Percentiles rank a stretch among this genome's conserved stretches.
Evolutionary conservation across 345 rosid species (phyloP).

Genomic region (Carallia pectinifolia): DNA sequence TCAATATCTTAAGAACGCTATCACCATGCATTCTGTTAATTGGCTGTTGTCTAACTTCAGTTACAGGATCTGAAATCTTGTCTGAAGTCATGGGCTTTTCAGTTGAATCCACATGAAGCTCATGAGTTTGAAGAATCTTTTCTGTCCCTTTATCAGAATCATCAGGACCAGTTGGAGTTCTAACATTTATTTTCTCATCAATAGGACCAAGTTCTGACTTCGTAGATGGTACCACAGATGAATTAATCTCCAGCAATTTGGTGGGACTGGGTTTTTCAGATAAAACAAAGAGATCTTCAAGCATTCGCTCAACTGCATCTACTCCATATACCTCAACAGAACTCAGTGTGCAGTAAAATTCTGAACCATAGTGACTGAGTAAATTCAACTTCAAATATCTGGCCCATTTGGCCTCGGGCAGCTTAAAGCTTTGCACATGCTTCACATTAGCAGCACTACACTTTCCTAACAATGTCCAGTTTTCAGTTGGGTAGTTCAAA

Average conservation of each 20-base stretch:
- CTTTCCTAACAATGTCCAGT: conserved; percentile 58
- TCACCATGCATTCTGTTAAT: conserved; percentile 59
- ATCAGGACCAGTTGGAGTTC: conserved; percentile 27
- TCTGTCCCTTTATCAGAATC: conserved; percentile 22
- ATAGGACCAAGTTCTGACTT: conserved; percentile 32
- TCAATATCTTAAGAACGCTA: conserved; percentile 75
- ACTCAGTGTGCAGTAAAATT: conserved; percentile 89
- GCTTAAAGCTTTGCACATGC: conserved; percentile 70
- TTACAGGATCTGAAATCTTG: conserved; percentile 49
- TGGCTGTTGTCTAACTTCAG: conserved; percentile 64
- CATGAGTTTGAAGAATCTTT: conserved; percentile 35
- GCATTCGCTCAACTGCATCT: conserved; percentile 90
- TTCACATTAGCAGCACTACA: conserved; percentile 71
- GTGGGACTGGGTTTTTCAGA: conserved; percentile 39
- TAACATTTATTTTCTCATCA: conserved; percentile 31
- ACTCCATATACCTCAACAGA: conserved; percentile 81
- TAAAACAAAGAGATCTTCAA: conserved; percentile 77
- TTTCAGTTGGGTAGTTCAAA: conserved; percentile 67
- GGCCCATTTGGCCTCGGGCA: conserved; percentile 84
- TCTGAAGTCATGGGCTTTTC: conserved; percentile 28
- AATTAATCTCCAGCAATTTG: conserved; percentile 37
- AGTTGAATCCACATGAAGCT: conserved; percentile 26
- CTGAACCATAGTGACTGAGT: conserved; percentile 85
- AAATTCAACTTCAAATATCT: conserved; percentile 77
- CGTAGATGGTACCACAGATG: conserved; percentile 24